phyloP scores from a whole-genome alignment of 2,329 filamentous ascomycete genomes.

The Tolypocladium inflatum region DNA sequence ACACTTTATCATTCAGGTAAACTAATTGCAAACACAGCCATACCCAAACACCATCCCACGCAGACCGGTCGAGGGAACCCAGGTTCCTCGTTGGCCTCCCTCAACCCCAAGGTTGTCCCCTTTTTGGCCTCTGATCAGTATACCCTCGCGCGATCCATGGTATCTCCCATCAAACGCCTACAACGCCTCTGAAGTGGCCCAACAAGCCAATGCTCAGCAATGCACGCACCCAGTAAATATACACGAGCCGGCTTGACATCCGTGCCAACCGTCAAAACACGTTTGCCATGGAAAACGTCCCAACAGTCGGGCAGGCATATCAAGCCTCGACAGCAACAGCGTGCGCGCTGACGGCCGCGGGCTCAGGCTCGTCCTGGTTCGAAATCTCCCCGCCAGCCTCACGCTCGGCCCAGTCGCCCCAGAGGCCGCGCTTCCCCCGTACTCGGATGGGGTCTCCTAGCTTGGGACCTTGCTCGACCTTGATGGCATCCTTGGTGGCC shows the following conservation, averaged over 20 bases:
- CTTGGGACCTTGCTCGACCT: slow-evolving; percentile 75
- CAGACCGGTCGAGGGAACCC: background rate
- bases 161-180: slow-evolving; percentile 28
- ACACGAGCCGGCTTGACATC: slow-evolving; percentile 18
- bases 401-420: slow-evolving; percentile 90
- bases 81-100: background rate
- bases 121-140: slow-evolving; percentile 12
- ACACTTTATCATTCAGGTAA: background rate
- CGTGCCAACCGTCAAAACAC: slow-evolving; percentile 8
- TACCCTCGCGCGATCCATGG: slow-evolving; percentile 20
- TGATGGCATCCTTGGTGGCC: slow-evolving; percentile 95
- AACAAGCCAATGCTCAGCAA: slow-evolving; percentile 19
- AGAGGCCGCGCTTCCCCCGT: slow-evolving; percentile 86
- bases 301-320: slow-evolving; percentile 3
- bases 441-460: slow-evolving; percentile 77
- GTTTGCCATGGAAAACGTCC: background rate
- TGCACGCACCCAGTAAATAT: slow-evolving; percentile 23
- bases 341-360: slow-evolving; percentile 18
- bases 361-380: slow-evolving; percentile 34
- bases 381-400: slow-evolving; percentile 56
- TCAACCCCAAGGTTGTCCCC: slow-evolving; percentile 1
- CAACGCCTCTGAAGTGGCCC: slow-evolving; percentile 22
- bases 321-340: slow-evolving; percentile 29
- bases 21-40: background rate
- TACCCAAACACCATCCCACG: background rate